phyloP scores from a whole-genome alignment of 768 basidiomycete species.

The Kwoniella mangroviensis region DNA sequence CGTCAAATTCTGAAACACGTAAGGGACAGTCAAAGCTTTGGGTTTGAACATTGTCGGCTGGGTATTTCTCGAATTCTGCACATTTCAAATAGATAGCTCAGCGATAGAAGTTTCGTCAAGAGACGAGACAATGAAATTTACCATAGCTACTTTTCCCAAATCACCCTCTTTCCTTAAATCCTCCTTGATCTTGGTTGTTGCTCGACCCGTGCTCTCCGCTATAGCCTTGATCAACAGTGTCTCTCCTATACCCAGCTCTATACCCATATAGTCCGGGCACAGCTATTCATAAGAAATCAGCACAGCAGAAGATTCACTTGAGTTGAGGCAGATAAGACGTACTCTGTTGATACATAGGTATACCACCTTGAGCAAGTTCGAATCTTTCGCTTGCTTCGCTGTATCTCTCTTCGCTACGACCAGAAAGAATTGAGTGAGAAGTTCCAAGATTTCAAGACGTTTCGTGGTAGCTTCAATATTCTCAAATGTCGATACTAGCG shows the following conservation, averaged over 20 bases:
- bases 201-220: constrained; percentile 91
- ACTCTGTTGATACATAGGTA: constrained; percentile 98
- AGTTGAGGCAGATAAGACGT: constrained; percentile 45
- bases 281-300: constrained; percentile 63
- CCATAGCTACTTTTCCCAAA: constrained; percentile 95
- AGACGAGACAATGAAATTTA: constrained; percentile 51
- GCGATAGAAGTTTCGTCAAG: background rate
- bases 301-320: background rate
- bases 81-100: background rate
- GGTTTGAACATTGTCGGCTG: constrained; percentile 95
- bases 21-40: constrained; percentile 82
- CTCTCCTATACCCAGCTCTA: constrained; percentile 96
- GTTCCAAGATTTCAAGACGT: constrained; percentile 85
- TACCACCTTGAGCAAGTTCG: constrained; percentile 75
- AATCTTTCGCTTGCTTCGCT: constrained; percentile 70
- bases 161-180: constrained; percentile 96
- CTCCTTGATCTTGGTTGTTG: constrained; percentile 76
- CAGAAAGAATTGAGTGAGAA: constrained; percentile 84
- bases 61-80: constrained; percentile 81
- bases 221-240: constrained; percentile 93
- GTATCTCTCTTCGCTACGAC: constrained; percentile 87
- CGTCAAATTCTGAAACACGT: constrained; percentile 84
- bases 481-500: constrained; percentile 83
- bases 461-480: constrained; percentile 94
- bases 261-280: constrained; percentile 90